Evolutionary conservation across 805 yeast genomes (phyloP), one percentile per base, ranked within the genome.

Genomic region (Dipodascus geniculatus): DNA sequence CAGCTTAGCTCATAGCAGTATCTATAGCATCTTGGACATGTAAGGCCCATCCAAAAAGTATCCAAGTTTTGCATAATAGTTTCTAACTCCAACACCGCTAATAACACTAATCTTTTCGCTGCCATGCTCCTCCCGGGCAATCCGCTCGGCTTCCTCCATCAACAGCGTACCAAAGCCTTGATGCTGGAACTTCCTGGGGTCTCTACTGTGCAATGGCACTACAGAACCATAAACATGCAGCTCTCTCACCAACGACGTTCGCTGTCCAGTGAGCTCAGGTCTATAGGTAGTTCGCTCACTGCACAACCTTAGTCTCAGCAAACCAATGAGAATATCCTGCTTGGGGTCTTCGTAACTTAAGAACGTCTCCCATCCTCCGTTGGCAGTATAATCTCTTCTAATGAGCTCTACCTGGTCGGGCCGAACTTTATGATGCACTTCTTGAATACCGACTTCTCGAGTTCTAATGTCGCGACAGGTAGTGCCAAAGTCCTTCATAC

Each of bases 311-410:
- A 93, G 76, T 61, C 99, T 78, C 56, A 93, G 73, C 52, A 93
- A 74, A 8, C 99, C 99, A 69, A 93, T 88, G 59, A 93, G 75
- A 56, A 93, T 93, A 69, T 93, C 99, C 69, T 91, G 89, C 68
- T 87, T 86, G 49, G 98, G 98, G 69, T 93, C 99, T 69, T 93
- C 99, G 68, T 93, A 93, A 16, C 95, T 82, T 57, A 93, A 71
- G 68, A 93, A 93, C 0, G 99, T 93, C 71, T 93, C 98, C 98
- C 98, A 93, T 20, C 97, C 97, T 22, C 96, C 98, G 65, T 93
- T 93, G 48, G 99, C 99, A 60, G 85, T 85, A 70, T 93, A 93
- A 67, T 93, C 99, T 66, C 99, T 80, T 67, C 99, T 80, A 53
- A 93, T 86, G 53, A 93, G 73, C 69, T 93, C 99, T 17, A 93